phyloP scores from a whole-genome alignment of 176 grass and related monocot genomes.

The Juncus effusus region DNA sequence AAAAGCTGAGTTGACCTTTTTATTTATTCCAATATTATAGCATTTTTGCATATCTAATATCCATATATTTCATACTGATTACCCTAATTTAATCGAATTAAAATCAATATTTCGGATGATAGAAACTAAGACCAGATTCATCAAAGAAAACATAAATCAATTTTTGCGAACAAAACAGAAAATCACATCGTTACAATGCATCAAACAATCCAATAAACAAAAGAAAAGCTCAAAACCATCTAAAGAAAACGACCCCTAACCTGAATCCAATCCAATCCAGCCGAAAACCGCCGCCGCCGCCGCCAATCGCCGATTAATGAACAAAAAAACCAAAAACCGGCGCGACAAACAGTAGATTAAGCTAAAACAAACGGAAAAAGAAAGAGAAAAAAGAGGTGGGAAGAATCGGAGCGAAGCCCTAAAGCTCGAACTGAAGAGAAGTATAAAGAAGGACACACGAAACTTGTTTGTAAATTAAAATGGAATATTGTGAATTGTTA shows the following conservation, averaged over 20 bases:
- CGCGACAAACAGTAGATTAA: background rate
- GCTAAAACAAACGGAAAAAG: background rate
- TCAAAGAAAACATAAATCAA: background rate
- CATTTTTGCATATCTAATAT: no score
- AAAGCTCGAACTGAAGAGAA: slow-evolving; percentile 10
- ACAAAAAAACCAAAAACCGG: background rate
- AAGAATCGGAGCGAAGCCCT: slow-evolving; percentile 20
- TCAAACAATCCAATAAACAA: slow-evolving; percentile 8
- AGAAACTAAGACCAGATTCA: no score
- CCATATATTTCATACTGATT: no score
- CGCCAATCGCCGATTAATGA: slow-evolving; percentile 4
- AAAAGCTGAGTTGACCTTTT: no score
- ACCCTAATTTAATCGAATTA: no score
- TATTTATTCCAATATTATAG: no score
- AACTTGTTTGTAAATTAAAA: no score
- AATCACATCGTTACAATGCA: background rate
- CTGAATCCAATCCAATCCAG: slow-evolving; percentile 19
- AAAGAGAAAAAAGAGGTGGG: background rate
- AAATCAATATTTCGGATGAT: no score
- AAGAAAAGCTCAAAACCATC: slow-evolving; percentile 12
- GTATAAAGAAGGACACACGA: no score
- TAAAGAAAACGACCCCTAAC: background rate
- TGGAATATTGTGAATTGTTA: no score
- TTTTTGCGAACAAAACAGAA: slow-evolving; percentile 4
- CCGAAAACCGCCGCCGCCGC: slow-evolving; percentile 17